Evolutionary conservation across 805 yeast species (phyloP), one percentile per base, ranked within the genome.

Genomic region (Kodamaea neixiangensis): DNA sequence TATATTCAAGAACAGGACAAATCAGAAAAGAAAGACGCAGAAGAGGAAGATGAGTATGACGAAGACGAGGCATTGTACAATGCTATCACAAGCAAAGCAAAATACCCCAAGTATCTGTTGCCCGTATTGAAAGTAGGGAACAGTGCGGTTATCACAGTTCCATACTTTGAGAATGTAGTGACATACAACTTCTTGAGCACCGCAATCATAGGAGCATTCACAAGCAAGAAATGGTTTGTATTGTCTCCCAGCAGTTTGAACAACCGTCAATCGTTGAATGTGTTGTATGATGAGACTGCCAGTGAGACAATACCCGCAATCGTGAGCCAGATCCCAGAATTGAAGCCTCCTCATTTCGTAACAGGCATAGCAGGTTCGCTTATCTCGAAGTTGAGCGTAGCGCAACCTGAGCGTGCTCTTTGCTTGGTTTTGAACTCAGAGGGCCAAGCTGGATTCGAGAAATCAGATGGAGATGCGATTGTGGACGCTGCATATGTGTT

Each of bases 361-460:
- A 80, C 87, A 0, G 88, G 87, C 0, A 74, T 80, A 19, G 57
- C 77, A 7, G 88, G 82, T n/a, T 70, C 79, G 0, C 53, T 72
- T 3, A 60, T 64, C 15, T 72, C 75, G 3, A 68, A 56, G 47
- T 42, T 62, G 42, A 39, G 48, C 6, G 35, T 46, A 11, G 10
- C 19, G 17, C 38, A 17, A 3, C 35, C 46, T 6, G 47, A 44
- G 5, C 40, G 46, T 5, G 42, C 44, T 5, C 44, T 51, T 7
- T 54, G 54, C 6, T 58, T 76, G 42, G 67, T 67, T 2, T 65
- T 80, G 42, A 81, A 82, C 53, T 76, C 86, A 39, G 88, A 83
- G 64, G 89, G 89, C 4, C 83, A 80, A 17, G 70, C 77, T 2
- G 86, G 86, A 2, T 81, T 71, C 61, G 87, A 83, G 55, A 82